Percentiles rank a stretch among this genome's conserved stretches.
These are phyloP conservation scores for Penicillium atrosanguineum DNA, from an alignment of 495 filamentous ascomycete species.

Conservation along the genomic window DNA sequence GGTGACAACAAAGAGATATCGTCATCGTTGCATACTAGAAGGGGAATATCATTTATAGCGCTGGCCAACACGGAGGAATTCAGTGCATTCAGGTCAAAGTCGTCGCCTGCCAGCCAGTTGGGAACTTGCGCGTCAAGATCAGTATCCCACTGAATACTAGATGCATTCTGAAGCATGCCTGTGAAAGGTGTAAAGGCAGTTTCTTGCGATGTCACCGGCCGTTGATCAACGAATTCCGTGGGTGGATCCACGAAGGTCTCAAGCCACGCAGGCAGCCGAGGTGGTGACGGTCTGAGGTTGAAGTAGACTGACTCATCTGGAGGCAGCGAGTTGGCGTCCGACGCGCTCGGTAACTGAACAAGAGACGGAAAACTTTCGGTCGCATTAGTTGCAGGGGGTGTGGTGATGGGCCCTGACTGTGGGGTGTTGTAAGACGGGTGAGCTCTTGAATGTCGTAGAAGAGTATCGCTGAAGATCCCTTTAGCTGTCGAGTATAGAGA, in stretches of 20 bases:
- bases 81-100: conserved; percentile 25
- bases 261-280: neutral
- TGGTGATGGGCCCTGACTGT: neutral
- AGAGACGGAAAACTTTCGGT: too few species aligned
- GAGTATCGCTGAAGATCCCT: conserved; percentile 15
- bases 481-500: too few species aligned
- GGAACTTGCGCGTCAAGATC: conserved; percentile 9
- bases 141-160: conserved; percentile 2
- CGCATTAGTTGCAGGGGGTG: too few species aligned
- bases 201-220: neutral
- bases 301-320: too few species aligned
- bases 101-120: conserved; percentile 20
- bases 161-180: neutral
- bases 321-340: neutral
- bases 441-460: conserved; percentile 18
- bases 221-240: neutral
- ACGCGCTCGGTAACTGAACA: neutral
- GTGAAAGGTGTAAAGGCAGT: neutral
- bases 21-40: neutral
- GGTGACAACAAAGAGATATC: neutral
- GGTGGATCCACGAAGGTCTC: neutral
- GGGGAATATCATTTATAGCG: conserved; percentile 3
- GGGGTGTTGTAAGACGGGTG: neutral
- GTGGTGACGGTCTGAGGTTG: neutral
- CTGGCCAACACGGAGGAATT: conserved; percentile 19